phyloP scores from a whole-genome alignment of 306 rosid species.

The Begonia loranthoides region DNA sequence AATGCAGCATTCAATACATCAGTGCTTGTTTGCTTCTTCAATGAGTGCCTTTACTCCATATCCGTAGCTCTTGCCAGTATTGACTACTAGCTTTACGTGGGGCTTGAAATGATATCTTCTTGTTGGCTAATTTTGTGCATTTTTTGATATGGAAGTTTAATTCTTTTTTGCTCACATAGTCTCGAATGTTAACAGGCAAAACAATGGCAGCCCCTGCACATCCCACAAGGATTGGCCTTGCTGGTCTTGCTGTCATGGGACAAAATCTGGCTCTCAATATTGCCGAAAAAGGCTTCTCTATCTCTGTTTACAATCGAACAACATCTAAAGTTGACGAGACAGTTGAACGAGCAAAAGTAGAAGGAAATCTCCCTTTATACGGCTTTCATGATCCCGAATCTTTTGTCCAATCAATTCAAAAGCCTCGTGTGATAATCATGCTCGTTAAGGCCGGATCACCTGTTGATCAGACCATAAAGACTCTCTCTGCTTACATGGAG shows the following conservation, averaged over 20 bases:
- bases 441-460: conserved; percentile 34
- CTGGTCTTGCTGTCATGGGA: conserved; percentile 31
- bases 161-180: no score
- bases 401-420: conserved; percentile 23
- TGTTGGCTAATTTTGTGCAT: no score
- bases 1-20: no score
- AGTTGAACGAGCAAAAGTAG: conserved; percentile 19
- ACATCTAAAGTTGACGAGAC: conserved; percentile 27
- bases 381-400: conserved; percentile 26
- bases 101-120: no score
- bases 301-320: conserved; percentile 24
- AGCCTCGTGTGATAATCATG: conserved; percentile 25
- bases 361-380: conserved; percentile 21
- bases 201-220: no score
- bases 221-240: conserved; percentile 18
- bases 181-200: not conserved
- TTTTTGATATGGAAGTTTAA: not conserved
- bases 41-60: no score
- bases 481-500: conserved; percentile 23
- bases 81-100: no score
- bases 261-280: conserved; percentile 29
- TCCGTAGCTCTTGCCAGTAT: no score
- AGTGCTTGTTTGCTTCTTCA: no score
- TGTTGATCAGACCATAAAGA: conserved; percentile 25
- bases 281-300: conserved; percentile 24